Evolutionary conservation across 2,329 filamentous ascomycete species (phyloP), one percentile per base, ranked within the genome.

Genomic region (Fusarium proliferatum): DNA sequence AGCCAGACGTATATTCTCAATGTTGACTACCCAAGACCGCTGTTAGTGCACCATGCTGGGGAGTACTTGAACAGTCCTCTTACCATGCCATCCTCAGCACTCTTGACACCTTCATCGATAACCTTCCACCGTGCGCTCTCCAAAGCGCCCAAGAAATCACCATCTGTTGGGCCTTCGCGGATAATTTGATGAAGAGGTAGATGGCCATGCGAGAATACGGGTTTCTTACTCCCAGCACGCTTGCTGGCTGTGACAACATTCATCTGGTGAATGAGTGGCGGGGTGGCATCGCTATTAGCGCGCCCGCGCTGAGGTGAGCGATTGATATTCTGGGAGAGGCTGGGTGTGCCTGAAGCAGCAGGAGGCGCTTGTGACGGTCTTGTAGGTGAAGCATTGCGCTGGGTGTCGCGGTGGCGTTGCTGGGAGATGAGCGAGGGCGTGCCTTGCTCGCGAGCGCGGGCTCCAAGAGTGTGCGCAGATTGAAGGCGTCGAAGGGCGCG

Each of bases 1-100:
- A 98, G 89, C 96, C 96, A 99, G 74, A 97, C 90, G 82, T 99
- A 98, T 81, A 98, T 97, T 78, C 96, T 92, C 71, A 96, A 86
- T 51, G 95, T 92, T 26, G 96, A 99, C 96, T 97, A 56, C 16
- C 21, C 16, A 17, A 49, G 19, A 33, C 15, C 17, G 23, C 28
- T 30, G 36, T 73, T 57, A 73, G 66, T 65, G 33, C 21, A 21
- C 19, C 28, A 19, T 34, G 30, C 34, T 33, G 5, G 12, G 12
- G n/a, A 30, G 21, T 49, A 16, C 30, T n/a, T n/a, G 21, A 19
- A 30, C 23, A 30, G 21, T 33, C 42, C 19, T 49, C 79, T 86
- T 81, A 94, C 93, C 93, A 95, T 95, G 86, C 93, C 93, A 82
- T 96, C 93, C 74, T 87, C 89, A 78, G 94, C 93, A 76, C 90